These are phyloP conservation scores for Trametes punicea DNA, from an alignment of 768 basidiomycete species.

Conservation along the genomic window DNA sequence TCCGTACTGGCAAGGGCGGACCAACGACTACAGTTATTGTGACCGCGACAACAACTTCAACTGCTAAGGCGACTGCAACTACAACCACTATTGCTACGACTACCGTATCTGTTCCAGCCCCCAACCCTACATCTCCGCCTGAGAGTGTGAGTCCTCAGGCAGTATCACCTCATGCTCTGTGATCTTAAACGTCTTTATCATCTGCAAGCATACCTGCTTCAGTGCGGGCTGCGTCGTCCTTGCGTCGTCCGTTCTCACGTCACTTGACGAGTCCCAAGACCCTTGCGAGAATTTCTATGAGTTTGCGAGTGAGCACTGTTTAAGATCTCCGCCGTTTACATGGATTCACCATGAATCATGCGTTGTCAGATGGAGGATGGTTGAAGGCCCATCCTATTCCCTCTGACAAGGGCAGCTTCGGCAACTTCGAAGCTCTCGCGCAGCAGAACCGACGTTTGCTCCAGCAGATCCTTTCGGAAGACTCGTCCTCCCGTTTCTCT, in stretches of 20 bases:
- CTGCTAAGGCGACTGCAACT: constrained; percentile 38
- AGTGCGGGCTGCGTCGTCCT: constrained; percentile 78
- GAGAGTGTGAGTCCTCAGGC: constrained; percentile 41
- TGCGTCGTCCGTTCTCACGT: constrained; percentile 77
- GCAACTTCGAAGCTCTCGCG: constrained; percentile 67
- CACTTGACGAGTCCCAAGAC: constrained; percentile 76
- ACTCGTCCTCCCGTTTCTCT: constrained; percentile 34
- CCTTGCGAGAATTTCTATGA: constrained; percentile 96
- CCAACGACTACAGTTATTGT: constrained; percentile 43
- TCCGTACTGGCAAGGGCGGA: constrained; percentile 47
- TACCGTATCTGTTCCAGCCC: constrained; percentile 42
- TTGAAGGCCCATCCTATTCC: constrained; percentile 78
- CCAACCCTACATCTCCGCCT: constrained; percentile 51
- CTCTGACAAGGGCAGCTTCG: constrained; percentile 73
- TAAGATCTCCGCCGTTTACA: background rate
- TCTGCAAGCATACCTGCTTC: constrained; percentile 59
- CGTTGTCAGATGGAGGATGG: constrained; percentile 79
- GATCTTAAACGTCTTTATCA: background rate
- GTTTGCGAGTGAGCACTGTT: constrained; percentile 71
- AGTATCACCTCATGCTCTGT: background rate
- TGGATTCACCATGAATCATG: background rate
- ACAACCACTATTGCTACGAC: constrained; percentile 35
- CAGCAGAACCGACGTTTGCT: constrained; percentile 79
- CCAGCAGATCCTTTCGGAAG: constrained; percentile 60
- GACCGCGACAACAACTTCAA: constrained; percentile 34